Evolutionary conservation across 768 basidiomycete genomes (phyloP).

Genomic region (Gymnopilus junonius): DNA sequence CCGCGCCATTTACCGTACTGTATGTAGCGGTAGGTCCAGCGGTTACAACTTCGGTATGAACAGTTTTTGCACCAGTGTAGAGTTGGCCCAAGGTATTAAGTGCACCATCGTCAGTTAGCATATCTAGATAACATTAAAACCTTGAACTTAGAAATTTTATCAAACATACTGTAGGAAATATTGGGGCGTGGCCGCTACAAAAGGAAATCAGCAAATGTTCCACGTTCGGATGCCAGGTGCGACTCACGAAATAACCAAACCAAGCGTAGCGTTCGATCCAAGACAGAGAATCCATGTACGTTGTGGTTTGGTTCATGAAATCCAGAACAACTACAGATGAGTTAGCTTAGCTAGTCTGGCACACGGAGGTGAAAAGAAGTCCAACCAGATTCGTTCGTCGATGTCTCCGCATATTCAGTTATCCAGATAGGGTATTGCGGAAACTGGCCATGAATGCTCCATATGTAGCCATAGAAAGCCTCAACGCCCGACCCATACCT

Average conservation of each 20-base stretch:
- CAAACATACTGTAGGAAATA: conserved; percentile 45
- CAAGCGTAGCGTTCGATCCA: conserved; percentile 69
- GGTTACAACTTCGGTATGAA: conserved; percentile 41
- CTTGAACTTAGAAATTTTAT: not conserved
- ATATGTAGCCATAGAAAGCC: conserved; percentile 58
- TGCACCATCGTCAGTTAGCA: conserved; percentile 46
- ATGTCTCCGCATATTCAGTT: conserved; percentile 65
- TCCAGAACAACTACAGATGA: conserved; percentile 43
- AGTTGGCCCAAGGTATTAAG: conserved; percentile 49
- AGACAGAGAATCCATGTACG: conserved; percentile 55
- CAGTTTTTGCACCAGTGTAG: conserved; percentile 50
- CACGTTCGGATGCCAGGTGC: not conserved
- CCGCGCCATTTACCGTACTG: conserved; percentile 39
- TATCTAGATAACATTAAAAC: conserved; percentile 33
- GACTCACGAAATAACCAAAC: conserved; percentile 49
- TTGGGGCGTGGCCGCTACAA: conserved; percentile 44
- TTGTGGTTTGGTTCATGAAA: conserved; percentile 63
- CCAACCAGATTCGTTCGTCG: conserved; percentile 45
- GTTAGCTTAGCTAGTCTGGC: not conserved
- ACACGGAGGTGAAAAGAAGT: not conserved
- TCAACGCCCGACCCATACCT: conserved; percentile 65
- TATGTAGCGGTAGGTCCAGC: conserved; percentile 31
- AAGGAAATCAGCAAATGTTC: not conserved
- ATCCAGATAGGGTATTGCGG: conserved; percentile 62
- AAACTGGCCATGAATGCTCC: conserved; percentile 54